phyloP scores from a whole-genome alignment of 2,329 filamentous ascomycete species.

The Piedraia hortae region DNA sequence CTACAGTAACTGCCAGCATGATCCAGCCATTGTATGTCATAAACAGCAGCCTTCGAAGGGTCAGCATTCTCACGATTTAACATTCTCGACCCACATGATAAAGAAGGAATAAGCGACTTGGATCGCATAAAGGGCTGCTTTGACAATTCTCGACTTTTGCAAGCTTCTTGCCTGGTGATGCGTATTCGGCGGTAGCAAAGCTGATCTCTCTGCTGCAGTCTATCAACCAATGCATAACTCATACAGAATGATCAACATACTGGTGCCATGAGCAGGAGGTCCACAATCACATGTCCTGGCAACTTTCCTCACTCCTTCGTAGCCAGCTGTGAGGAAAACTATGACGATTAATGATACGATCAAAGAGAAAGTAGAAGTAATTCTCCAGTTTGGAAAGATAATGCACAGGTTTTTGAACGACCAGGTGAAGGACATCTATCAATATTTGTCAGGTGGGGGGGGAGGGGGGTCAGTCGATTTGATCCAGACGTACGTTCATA shows the following conservation, averaged over 20 bases:
- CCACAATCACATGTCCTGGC: too few relatives aligned
- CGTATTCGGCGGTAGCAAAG: too few relatives aligned
- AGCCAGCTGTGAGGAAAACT: slow-evolving; percentile 62
- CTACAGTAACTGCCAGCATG: slow-evolving; percentile 72
- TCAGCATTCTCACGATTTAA: slow-evolving; percentile 1
- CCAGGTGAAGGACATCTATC: slow-evolving; percentile 99
- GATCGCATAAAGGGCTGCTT: slow-evolving; percentile 60
- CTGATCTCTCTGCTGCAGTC: too few relatives aligned
- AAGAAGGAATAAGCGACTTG: slow-evolving; percentile 99
- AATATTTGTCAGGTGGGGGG: too few relatives aligned
- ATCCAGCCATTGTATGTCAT: slow-evolving; percentile 99
- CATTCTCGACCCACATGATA: slow-evolving; percentile 54
- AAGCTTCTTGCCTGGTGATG: too few relatives aligned
- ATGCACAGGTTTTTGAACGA: slow-evolving; percentile 83
- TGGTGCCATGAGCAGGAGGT: too few relatives aligned
- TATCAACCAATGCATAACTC: too few relatives aligned
- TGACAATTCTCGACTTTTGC: slow-evolving; percentile 46
- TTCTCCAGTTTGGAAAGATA: slow-evolving; percentile 74
- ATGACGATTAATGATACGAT: slow-evolving; percentile 61
- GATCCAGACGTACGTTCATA: too few relatives aligned
- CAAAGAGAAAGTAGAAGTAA: slow-evolving; percentile 46
- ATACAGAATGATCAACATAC: too few relatives aligned
- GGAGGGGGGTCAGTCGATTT: too few relatives aligned
- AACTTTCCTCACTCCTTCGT: slow-evolving; percentile 74
- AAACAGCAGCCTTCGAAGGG: slow-evolving; percentile 57